Conservation (phyloP, 1,139 yeast species). For the Saccharomyces hybrid region DNA sequence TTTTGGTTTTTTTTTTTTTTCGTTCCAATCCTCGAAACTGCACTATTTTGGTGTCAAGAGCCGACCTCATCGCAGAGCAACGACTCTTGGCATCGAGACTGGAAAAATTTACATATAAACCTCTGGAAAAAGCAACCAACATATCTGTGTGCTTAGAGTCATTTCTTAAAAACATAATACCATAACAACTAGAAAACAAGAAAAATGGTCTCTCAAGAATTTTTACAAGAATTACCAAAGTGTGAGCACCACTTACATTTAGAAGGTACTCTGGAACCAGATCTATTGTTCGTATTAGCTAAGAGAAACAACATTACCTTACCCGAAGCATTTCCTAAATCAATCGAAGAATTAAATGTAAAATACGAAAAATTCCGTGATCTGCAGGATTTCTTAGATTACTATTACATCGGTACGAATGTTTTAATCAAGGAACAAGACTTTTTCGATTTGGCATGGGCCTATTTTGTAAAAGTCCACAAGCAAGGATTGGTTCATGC, state of each 20-base stretch:
- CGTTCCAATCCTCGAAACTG: neutral
- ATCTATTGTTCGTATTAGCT: conserved; percentile 58
- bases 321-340: conserved; percentile 53
- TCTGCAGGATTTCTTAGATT: conserved; percentile 68
- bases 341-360: conserved; percentile 45
- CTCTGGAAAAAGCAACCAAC: neutral
- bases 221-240: conserved; percentile 62
- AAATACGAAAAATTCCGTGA: conserved; percentile 56
- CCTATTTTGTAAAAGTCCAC: conserved; percentile 54
- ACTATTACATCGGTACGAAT: conserved; percentile 71
- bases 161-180: neutral
- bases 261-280: conserved; percentile 76
- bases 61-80: neutral
- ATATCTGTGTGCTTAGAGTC: neutral
- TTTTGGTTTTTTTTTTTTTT: neutral
- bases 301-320: conserved; percentile 47
- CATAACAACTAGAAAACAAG: neutral
- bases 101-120: neutral
- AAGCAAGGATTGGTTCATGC: conserved; percentile 57
- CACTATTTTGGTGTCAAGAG: neutral
- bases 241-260: conserved; percentile 79
- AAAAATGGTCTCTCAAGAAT: conserved; percentile 27
- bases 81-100: neutral
- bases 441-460: conserved; percentile 69
- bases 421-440: conserved; percentile 60